These are phyloP conservation scores for Acanthochlamys bracteata DNA, from an alignment of 106 monocot species.

Conservation along the genomic window DNA sequence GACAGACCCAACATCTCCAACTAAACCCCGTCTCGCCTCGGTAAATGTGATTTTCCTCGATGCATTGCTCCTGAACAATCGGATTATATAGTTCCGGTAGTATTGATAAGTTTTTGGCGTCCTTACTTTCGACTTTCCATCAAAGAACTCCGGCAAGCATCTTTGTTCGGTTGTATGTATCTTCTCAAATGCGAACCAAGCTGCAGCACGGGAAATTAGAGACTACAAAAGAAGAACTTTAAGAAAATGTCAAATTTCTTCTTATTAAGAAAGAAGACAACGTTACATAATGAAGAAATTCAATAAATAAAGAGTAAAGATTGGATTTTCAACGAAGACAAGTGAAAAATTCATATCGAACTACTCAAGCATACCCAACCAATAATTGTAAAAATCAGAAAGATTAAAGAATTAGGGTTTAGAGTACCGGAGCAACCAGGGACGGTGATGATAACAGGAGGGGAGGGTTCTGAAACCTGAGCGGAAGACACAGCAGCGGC, in stretches of 20 bases:
- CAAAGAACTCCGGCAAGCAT: conserved; percentile 80
- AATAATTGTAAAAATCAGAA: no score
- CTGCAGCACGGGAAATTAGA: conserved; percentile 16
- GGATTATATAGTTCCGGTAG: conserved; percentile 55
- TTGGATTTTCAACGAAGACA: no score
- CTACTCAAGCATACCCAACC: no score
- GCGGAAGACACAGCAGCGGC: conserved; percentile 27
- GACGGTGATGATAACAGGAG: conserved; percentile 36
- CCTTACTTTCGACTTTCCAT: conserved; percentile 45
- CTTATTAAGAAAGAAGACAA: no score
- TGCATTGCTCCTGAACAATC: conserved; percentile 44
- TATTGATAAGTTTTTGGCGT: conserved; percentile 73
- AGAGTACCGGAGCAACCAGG: conserved; percentile 64
- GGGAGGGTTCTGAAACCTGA: conserved; percentile 7
- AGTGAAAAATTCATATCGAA: no score
- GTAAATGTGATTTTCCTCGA: conserved; percentile 68
- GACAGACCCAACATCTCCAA: conserved; percentile 67
- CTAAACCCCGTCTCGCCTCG: conserved; percentile 51
- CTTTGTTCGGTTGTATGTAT: conserved; percentile 67
- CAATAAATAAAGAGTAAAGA: no score
- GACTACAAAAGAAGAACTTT: background rate
- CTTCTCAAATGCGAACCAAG: conserved; percentile 67
- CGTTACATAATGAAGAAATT: no score
- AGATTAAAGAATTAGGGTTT: no score
- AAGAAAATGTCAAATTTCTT: background rate